phyloP scores from a whole-genome alignment of 1,284 basidiomycete species.

The Crucibulum parvulum region DNA sequence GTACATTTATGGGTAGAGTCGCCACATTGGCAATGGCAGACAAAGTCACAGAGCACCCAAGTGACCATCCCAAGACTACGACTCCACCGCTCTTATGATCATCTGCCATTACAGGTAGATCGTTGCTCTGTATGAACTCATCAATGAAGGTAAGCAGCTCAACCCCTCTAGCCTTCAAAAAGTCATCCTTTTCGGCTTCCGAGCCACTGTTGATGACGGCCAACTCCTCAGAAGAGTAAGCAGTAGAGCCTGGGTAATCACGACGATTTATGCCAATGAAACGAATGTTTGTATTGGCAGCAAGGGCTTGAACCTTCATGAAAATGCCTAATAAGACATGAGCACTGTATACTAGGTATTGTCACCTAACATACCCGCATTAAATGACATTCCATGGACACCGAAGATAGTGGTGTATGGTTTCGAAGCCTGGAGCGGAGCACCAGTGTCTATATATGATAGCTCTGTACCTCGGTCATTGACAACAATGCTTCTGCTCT shows the following conservation, averaged over 20 bases:
- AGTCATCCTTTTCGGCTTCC: slow-evolving; percentile 14
- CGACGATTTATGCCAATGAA: slow-evolving; percentile 13
- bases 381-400: slow-evolving; percentile 5
- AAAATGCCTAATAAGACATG: slow-evolving; percentile 28
- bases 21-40: slow-evolving; percentile 26
- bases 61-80: slow-evolving; percentile 36
- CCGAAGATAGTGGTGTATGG: slow-evolving; percentile 5
- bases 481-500: too few species aligned
- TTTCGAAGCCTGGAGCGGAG: neutral
- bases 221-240: slow-evolving; percentile 18
- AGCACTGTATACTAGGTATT: neutral
- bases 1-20: slow-evolving; percentile 14
- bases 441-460: slow-evolving; percentile 3
- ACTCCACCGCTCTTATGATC: slow-evolving; percentile 31
- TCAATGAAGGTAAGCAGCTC: slow-evolving; percentile 33
- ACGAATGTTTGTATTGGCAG: slow-evolving; percentile 25
- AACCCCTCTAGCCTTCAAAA: slow-evolving; percentile 22
- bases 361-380: neutral
- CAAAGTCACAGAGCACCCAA: slow-evolving; percentile 22
- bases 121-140: slow-evolving; percentile 24
- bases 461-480: slow-evolving; percentile 7
- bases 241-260: slow-evolving; percentile 13
- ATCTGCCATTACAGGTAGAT: slow-evolving; percentile 21
- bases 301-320: slow-evolving; percentile 47
- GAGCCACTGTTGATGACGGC: slow-evolving; percentile 12